Conservation (phyloP, 768 basidiomycete genomes). For the Amanita rimosa region DNA sequence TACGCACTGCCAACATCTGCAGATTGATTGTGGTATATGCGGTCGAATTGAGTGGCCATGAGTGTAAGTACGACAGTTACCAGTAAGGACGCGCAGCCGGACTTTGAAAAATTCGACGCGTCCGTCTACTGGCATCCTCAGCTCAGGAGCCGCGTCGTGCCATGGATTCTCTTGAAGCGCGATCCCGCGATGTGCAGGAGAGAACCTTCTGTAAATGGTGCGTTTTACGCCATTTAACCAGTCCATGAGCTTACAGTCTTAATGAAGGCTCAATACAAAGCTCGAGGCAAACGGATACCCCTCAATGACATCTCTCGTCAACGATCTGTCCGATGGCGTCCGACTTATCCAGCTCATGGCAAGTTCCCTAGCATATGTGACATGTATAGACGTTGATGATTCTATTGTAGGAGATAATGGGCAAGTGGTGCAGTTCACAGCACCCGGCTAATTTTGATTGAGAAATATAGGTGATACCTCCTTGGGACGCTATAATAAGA, state of each 20-base stretch:
- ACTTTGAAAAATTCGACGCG: slow-evolving; percentile 22
- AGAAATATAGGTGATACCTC: slow-evolving; percentile 60
- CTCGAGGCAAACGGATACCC: slow-evolving; percentile 78
- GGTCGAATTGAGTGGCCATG: slow-evolving; percentile 76
- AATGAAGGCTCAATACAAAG: slow-evolving; percentile 85
- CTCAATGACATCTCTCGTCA: slow-evolving; percentile 80
- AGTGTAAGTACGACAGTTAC: neutral
- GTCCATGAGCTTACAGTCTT: neutral
- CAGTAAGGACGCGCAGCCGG: slow-evolving; percentile 30
- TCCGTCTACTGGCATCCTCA: neutral
- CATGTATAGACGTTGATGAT: neutral
- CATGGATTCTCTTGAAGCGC: slow-evolving; percentile 50
- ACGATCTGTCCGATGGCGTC: slow-evolving; percentile 91
- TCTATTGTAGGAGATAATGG: slow-evolving; percentile 84
- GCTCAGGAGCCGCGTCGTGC: neutral
- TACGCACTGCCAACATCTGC: slow-evolving; percentile 76
- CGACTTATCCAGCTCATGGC: slow-evolving; percentile 94
- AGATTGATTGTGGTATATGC: slow-evolving; percentile 66
- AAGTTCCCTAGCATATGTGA: slow-evolving; percentile 10
- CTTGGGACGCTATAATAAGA: slow-evolving; percentile 90
- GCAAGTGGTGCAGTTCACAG: slow-evolving; percentile 25
- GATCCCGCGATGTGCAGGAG: slow-evolving; percentile 58
- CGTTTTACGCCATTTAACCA: slow-evolving; percentile 2
- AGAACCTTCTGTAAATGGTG: slow-evolving; percentile 92
- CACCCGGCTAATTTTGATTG: neutral